Evolutionary conservation across 176 grass and related monocot species (phyloP).

Genomic region (Oryza punctata): DNA sequence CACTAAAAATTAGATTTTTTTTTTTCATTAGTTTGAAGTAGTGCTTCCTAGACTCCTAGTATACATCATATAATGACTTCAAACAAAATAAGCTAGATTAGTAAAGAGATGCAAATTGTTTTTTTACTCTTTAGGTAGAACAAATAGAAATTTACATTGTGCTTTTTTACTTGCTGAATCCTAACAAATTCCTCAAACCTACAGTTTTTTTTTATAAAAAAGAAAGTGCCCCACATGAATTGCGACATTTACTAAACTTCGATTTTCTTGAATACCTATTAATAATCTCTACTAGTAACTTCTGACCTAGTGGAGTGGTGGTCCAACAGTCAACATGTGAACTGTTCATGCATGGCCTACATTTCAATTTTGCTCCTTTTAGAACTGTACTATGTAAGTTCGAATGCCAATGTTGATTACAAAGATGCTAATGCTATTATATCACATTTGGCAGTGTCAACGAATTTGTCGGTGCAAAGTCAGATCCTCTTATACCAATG

Average conservation of each 20-base stretch:
- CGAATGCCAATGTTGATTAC: background rate
- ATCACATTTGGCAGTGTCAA: slow-evolving; percentile 56
- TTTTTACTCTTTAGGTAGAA: background rate
- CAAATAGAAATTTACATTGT: background rate
- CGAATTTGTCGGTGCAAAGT: slow-evolving; percentile 66
- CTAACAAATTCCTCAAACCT: slow-evolving; percentile 6
- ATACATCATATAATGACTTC: background rate
- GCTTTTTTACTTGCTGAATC: background rate
- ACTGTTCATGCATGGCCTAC: slow-evolving; percentile 18
- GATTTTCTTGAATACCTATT: background rate
- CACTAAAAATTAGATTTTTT: background rate
- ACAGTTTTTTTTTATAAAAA: background rate
- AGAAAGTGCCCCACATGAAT: slow-evolving; percentile 6
- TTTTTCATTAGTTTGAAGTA: background rate
- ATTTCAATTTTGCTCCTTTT: slow-evolving; percentile 21
- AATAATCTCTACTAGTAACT: background rate
- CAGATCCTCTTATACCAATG: slow-evolving; percentile 75
- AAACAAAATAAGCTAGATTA: background rate
- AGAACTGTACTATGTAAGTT: background rate
- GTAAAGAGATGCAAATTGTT: background rate
- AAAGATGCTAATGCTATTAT: slow-evolving; percentile 15
- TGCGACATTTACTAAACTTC: background rate
- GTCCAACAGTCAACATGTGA: slow-evolving; percentile 12
- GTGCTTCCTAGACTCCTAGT: background rate
- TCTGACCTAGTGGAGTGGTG: slow-evolving; percentile 6